Base-by-base conservation (phyloP, 1,139 yeast genomes). In the Suhomyces anneliseae region DNA sequence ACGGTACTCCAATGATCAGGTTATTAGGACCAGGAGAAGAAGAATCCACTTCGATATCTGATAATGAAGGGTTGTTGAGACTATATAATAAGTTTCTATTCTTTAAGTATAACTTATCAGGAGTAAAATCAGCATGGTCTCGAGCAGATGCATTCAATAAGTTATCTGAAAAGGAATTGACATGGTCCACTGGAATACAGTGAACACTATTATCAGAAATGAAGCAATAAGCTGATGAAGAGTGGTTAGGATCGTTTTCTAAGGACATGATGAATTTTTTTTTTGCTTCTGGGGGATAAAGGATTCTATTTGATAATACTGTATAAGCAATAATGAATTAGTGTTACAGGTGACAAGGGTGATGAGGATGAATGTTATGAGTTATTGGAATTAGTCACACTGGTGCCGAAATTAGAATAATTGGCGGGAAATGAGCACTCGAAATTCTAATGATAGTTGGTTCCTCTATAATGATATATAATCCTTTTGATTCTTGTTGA, bases 11-110 rank as follows among this genome's bases (percentile, higher is more conserved):
- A 24, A 34, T 15, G n/a, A 14, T 7, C 36, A 27, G 15, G 45
- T 24, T 27, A 37, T 15, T 14, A 49, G 46, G n/a, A 45, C 36
- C 9, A 34, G 50, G 42, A n/a, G 56, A 55, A 31, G 54, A 51
- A 9, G 58, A 47, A 37, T 71, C 76, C 1, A 66, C 61, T 40
- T 73, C 78, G 9, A 68, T 53, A 48, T 74, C 79, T 1, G 76
- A 70, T 34, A 68, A 56, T 7, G 76, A 69, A 7, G 79, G 79
- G 54, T 75, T 74, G 54, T 75, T 75, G 38, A 75, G 60, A 43
- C 70, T 61, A 55, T 74, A 75, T 38, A 75, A 56, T 14, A 74
- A 60, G 56, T 74, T 75, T 47, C 65, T 68, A 50, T 69, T 69
- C 47, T 64, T 66, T 37, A 70, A 57, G 50, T 69, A 70, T 44